phyloP scores from a whole-genome alignment of 257 asterid genomes.

The Knoxia roxburghii region DNA sequence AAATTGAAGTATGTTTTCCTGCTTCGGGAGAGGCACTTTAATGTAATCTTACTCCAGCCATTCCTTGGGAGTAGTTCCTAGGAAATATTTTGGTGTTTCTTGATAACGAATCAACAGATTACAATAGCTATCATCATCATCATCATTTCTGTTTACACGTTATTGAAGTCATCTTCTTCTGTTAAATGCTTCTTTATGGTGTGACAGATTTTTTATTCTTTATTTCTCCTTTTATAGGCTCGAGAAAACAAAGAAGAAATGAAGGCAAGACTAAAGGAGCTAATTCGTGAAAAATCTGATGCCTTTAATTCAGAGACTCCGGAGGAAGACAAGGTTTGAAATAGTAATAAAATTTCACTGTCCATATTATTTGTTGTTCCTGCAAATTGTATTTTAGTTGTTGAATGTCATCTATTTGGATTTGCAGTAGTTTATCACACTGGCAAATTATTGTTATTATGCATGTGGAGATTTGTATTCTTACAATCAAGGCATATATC shows the following conservation, averaged over 20 bases:
- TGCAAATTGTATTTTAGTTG: neutral
- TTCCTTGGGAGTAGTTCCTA: slow-evolving; percentile 6
- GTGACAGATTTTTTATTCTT: neutral
- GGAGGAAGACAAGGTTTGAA: slow-evolving; percentile 82
- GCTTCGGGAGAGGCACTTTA: slow-evolving; percentile 33
- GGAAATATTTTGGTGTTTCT: neutral
- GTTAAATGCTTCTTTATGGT: neutral
- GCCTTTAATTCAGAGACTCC: slow-evolving; percentile 57
- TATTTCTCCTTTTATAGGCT: slow-evolving; percentile 30
- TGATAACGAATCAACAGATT: neutral
- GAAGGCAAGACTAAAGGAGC: slow-evolving; percentile 66
- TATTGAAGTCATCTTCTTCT: neutral
- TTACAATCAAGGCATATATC: neutral
- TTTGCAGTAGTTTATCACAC: neutral
- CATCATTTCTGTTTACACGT: neutral
- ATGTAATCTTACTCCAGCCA: slow-evolving; percentile 28
- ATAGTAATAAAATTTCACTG: slow-evolving; percentile 9
- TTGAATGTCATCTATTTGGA: neutral
- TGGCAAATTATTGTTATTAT: neutral
- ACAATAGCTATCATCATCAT: neutral
- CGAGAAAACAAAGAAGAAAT: slow-evolving; percentile 75
- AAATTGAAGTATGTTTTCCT: slow-evolving; percentile 67
- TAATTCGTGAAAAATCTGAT: slow-evolving; percentile 79
- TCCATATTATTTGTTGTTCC: slow-evolving; percentile 1
- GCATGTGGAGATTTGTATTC: neutral